phyloP scores from a whole-genome alignment of 352 stramenopile genomes.

The Pythium brassicae region DNA sequence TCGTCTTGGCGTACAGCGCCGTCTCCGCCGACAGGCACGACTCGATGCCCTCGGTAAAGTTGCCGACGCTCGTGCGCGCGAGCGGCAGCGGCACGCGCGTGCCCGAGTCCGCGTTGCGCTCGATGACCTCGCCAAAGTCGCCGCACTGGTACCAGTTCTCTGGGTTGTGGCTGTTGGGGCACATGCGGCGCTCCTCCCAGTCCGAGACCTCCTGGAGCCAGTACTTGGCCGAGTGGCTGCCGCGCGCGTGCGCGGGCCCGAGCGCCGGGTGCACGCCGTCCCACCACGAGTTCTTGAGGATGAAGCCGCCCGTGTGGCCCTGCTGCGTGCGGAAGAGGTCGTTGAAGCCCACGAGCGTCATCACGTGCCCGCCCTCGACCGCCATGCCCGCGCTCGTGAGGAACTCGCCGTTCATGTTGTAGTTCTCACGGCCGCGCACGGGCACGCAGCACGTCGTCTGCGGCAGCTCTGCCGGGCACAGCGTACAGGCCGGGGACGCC shows the following conservation, averaged over 20 bases:
- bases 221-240: constrained; percentile 66
- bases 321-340: constrained; percentile 57
- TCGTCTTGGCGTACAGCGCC: constrained; percentile 51
- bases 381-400: constrained; percentile 49
- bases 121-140: constrained; percentile 50
- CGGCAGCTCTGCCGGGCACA: constrained; percentile 43
- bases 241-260: constrained; percentile 49
- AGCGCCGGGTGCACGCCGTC: constrained; percentile 57
- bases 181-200: constrained; percentile 65
- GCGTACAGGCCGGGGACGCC: constrained; percentile 34
- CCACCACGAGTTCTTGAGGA: constrained; percentile 79
- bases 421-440: constrained; percentile 31
- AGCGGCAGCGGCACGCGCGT: constrained; percentile 34
- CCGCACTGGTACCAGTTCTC: constrained; percentile 74
- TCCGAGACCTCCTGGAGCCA: constrained; percentile 71
- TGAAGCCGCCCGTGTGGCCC: constrained; percentile 59
- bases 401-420: constrained; percentile 70
- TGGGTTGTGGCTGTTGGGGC: constrained; percentile 66
- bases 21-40: constrained; percentile 53
- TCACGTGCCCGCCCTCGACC: constrained; percentile 52
- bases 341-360: constrained; percentile 72
- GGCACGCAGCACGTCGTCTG: constrained; percentile 58
- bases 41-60: constrained; percentile 27
- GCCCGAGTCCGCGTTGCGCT: constrained; percentile 20
- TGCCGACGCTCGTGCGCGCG: constrained; percentile 17